Evolutionary conservation across 768 basidiomycete genomes (phyloP).

Genomic region (Suillus lakei): DNA sequence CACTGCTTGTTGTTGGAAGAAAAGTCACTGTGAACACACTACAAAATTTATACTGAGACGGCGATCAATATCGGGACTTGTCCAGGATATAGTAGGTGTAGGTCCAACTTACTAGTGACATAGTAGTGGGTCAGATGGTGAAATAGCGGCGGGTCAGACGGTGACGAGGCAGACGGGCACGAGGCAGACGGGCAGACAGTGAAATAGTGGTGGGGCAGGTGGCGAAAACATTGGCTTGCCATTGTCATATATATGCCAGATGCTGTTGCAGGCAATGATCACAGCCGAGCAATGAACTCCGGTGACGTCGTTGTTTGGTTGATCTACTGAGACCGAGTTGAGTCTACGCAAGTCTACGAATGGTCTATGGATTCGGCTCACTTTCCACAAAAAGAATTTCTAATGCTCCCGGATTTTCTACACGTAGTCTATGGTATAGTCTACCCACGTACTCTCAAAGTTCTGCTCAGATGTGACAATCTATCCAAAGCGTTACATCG

Average conservation of each 20-base stretch:
- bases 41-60: conserved; percentile 5
- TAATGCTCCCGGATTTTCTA: conserved; percentile 1
- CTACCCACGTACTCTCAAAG: conserved; percentile 1
- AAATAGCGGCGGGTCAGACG: too few relatives aligned
- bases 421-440: not conserved
- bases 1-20: too few relatives aligned
- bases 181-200: too few relatives aligned
- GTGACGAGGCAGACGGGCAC: too few relatives aligned
- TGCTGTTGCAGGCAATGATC: not conserved
- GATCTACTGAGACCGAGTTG: not conserved
- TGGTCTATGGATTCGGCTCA: not conserved
- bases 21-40: not conserved
- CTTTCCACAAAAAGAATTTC: not conserved
- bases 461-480: too few relatives aligned
- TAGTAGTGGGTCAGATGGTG: not conserved
- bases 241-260: not conserved
- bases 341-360: not conserved
- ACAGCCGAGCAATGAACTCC: not conserved
- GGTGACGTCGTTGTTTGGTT: not conserved
- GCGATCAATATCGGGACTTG: conserved; percentile 1
- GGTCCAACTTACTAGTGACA: not conserved
- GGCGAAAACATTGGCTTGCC: not conserved
- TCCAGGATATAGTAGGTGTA: not conserved
- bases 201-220: not conserved
- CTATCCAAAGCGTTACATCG: too few relatives aligned